phyloP scores from a whole-genome alignment of 768 basidiomycete genomes.

The Neoboletus brunneissimus region DNA sequence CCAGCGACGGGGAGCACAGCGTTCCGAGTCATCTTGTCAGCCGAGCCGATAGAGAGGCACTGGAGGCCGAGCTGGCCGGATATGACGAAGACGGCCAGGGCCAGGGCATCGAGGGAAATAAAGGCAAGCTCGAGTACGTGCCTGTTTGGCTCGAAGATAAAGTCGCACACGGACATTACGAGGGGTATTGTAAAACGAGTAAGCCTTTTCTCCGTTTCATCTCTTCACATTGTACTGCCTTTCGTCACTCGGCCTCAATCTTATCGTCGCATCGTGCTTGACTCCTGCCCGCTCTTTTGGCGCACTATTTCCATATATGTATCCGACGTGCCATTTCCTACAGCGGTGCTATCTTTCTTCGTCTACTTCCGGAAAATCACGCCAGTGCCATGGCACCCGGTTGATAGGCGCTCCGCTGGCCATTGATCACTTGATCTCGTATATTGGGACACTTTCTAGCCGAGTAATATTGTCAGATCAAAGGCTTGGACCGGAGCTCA shows the following conservation, averaged over 20 bases:
- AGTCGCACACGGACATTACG: conserved; percentile 91
- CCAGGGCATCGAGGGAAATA: conserved; percentile 46
- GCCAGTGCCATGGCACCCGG: neutral
- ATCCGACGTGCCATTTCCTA: conserved; percentile 1
- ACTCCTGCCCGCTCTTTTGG: conserved; percentile 2
- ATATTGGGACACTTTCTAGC: neutral
- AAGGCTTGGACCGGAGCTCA: neutral
- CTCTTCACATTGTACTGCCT: neutral
- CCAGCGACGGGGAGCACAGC: conserved; percentile 28
- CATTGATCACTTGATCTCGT: conserved; percentile 6
- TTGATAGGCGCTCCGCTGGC: neutral
- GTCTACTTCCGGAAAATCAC: conserved; percentile 4
- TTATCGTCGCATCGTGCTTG: conserved; percentile 5
- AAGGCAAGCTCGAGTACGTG: conserved; percentile 65
- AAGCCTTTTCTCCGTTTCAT: conserved; percentile 32
- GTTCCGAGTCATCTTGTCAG: conserved; percentile 52
- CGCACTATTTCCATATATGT: conserved; percentile 13
- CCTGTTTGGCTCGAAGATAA: conserved; percentile 92
- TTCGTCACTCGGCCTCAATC: neutral
- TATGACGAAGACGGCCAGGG: conserved; percentile 44
- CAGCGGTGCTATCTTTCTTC: neutral
- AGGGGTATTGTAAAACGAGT: conserved; percentile 98
- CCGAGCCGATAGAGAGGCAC: conserved; percentile 58
- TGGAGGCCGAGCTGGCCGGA: conserved; percentile 61
- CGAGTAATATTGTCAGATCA: neutral